Base-by-base conservation (phyloP, 2,329 filamentous ascomycete genomes). In the Cladosporium halotolerans region DNA sequence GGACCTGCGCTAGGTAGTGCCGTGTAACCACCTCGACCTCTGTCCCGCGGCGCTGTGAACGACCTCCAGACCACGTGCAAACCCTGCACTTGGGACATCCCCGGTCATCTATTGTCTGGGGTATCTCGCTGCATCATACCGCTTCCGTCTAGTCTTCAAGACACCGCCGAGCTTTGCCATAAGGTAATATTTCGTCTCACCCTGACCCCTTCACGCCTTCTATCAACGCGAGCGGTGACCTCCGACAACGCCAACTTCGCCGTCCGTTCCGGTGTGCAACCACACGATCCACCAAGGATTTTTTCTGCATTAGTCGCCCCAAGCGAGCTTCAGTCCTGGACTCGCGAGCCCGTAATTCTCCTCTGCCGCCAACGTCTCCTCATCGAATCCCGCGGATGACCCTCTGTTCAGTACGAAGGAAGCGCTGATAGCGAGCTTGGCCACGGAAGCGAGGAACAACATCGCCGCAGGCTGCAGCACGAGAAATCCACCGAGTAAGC, bases 321-420 rank as follows among this genome's bases (percentile, higher is more conserved):
- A 58, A 10, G 54, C 36, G 19, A 53, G 47, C 34, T 58, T 56
- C n/a, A 44, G 45, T 13, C 50, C 36, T n/a, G 56, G 56, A 23
- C 47, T 56, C 2, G 45, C 55, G 28, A 55, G 13, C 6, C 36
- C 32, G 48, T 44, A 31, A 18, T 14, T 14, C 31, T 44, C 48
- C 3, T 44, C 48, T 10, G 10, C 40, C 6, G 40, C 14, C 23
- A 11, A 10, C 19, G 18, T 16, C 18, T 16, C 11, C 3, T 28
- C 40, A 16, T 23, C 42, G 43, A 28, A 49, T n/a, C 8, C 41
- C 19, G 38, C 44, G 33, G 40, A 10, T 38, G 11, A 11, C 9
- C 48, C 48, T 44, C 41, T 56, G 49, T 62, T 62, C 33, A 60
- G 53, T 9, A 63, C n/a, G 51, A 62, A 62, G 38, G 57, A 57